Evolutionary conservation across 371 early-diverging fungal species (phyloP), one percentile per base, ranked within the genome.

Genomic region (Umbelopsis sp.): DNA sequence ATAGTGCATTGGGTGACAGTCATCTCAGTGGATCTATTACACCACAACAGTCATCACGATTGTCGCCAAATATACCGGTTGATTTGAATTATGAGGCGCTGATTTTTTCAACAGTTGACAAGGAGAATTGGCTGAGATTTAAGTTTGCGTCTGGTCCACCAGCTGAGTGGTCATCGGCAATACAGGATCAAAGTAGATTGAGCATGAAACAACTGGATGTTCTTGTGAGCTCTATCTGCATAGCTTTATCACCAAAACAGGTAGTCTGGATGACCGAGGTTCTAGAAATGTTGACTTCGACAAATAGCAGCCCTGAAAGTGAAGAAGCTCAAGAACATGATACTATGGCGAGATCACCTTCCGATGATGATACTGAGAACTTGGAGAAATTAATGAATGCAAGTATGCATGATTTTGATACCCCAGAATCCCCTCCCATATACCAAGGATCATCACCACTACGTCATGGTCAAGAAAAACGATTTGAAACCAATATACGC

Each of bases 61-160:
- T 65, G 44, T 45, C 63, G 29, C 20, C 53, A 32, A 63, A 44
- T 50, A 35, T 20, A 53, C 10, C 32, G 10, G 9, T 29, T 4
- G 38, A 37, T 37, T 69, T 69, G 22, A 72, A 78, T 0, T 84
- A 84, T 57, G 77, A 81, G 64, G 76, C 81, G 1, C 68, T 84
- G 4, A 37, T 84, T 12, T 74, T 84, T 35, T 77, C 81, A 2
- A 78, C 79, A 1, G 25, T 84, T 57, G 76, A 77, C 44, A 74
- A 78, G 46, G 73, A 75, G 8, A 80, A 77, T 22, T 78, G 76
- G 76, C 46, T 84, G 1, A 70, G 80, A 4, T 37, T 84, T 16
- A 77, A 76, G 35, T 32, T 80, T 20, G 45, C 37, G 14, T 16
- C 48, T 46, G 50, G 65, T 65, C 48, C 16, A 50, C 48, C 48